Conservation (phyloP, 2,329 filamentous ascomycete genomes). For the Chaetomiaceae sp. region DNA sequence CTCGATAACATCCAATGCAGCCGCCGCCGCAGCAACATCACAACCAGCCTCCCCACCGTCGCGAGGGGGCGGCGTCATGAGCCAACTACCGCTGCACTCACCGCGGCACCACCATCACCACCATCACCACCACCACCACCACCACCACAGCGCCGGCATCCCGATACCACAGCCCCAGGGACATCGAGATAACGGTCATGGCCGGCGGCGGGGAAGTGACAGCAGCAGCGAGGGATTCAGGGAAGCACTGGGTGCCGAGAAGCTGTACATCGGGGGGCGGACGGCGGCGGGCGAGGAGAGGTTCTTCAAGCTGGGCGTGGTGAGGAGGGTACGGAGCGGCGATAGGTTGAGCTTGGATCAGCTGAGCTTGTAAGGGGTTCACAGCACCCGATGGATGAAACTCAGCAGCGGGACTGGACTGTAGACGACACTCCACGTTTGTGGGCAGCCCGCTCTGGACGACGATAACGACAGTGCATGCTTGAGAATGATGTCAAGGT, state of each 20-base stretch:
- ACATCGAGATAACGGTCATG: slow-evolving; percentile 11
- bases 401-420: too few species aligned
- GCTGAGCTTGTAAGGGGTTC: slow-evolving; percentile 58
- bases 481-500: not conserved
- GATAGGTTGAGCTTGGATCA: slow-evolving; percentile 71
- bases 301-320: slow-evolving; percentile 76
- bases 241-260: slow-evolving; percentile 66
- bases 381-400: too few species aligned
- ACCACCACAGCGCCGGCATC: slow-evolving; percentile 28
- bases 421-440: too few species aligned
- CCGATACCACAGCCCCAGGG: slow-evolving; percentile 34
- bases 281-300: slow-evolving; percentile 73
- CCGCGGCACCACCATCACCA: slow-evolving; percentile 26
- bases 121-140: slow-evolving; percentile 21
- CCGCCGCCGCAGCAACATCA: slow-evolving; percentile 9
- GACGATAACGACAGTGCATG: not conserved
- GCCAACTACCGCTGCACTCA: slow-evolving; percentile 29
- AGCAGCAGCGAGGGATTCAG: slow-evolving; percentile 72
- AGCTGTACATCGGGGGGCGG: slow-evolving; percentile 76
- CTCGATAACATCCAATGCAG: slow-evolving; percentile 13
- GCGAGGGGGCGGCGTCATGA: slow-evolving; percentile 26
- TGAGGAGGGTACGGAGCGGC: slow-evolving; percentile 66
- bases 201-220: slow-evolving; percentile 64
- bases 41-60: slow-evolving; percentile 17
- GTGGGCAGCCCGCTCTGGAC: not conserved